Conservation (phyloP, 441 rosid species). For the Erodium texanum region DNA sequence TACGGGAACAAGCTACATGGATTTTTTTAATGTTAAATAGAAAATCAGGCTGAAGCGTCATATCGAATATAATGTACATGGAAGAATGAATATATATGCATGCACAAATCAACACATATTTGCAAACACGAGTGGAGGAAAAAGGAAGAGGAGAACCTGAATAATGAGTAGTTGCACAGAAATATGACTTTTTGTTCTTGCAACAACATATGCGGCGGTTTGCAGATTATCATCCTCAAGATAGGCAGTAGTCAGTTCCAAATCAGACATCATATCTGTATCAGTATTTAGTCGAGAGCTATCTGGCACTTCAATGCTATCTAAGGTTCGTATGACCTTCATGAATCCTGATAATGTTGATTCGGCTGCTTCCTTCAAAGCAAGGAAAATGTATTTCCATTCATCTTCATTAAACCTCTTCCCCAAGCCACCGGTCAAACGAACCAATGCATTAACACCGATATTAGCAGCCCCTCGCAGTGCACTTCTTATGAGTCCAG, state of each 20-base stretch:
- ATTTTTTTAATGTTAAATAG: too few species aligned
- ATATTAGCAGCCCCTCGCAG: conserved; percentile 73
- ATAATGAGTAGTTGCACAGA: conserved; percentile 61
- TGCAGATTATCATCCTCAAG: conserved; percentile 74
- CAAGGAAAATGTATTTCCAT: conserved; percentile 60
- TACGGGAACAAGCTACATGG: too few species aligned
- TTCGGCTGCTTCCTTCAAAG: conserved; percentile 65
- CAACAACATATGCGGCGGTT: conserved; percentile 67
- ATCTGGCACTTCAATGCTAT: conserved; percentile 44
- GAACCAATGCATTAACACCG: conserved; percentile 60
- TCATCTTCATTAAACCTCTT: conserved; percentile 60
- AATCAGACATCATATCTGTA: conserved; percentile 50
- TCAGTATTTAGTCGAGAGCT: conserved; percentile 30
- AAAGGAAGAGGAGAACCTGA: conserved; percentile 38
- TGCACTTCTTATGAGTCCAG: conserved; percentile 62
- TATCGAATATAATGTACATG: too few species aligned
- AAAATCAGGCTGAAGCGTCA: too few species aligned
- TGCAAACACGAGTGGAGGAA: background rate
- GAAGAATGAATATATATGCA: too few species aligned
- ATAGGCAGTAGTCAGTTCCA: conserved; percentile 42
- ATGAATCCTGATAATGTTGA: conserved; percentile 51
- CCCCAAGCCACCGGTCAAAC: conserved; percentile 59
- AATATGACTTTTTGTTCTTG: conserved; percentile 78
- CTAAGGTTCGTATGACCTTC: conserved; percentile 65
- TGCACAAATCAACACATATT: background rate